phyloP scores from a whole-genome alignment of 495 filamentous ascomycete species.

The Xylaria venustula region DNA sequence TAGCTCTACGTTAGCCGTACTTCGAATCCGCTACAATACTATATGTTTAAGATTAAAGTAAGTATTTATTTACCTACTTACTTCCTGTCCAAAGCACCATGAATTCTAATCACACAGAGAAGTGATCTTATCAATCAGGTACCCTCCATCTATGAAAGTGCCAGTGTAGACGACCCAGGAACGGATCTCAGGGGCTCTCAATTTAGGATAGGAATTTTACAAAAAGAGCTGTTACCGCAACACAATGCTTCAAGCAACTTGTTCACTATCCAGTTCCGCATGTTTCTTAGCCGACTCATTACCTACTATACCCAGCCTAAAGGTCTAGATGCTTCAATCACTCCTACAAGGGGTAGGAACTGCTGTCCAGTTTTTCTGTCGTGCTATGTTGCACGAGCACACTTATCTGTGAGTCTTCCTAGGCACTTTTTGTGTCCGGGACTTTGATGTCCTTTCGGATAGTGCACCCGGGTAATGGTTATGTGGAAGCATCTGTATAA shows the following conservation, averaged over 20 bases:
- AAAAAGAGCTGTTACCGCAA: background rate
- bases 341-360: slow-evolving; percentile 3
- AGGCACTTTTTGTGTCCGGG: background rate
- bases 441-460: slow-evolving; percentile 18
- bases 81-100: no score
- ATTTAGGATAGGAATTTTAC: no score
- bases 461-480: slow-evolving; percentile 24
- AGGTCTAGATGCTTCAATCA: background rate
- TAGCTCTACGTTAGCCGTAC: background rate
- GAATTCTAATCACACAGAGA: no score
- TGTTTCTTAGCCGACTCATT: background rate
- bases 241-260: background rate
- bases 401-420: background rate
- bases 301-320: no score
- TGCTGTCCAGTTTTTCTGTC: background rate
- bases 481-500: background rate
- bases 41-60: no score
- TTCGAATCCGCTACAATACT: background rate
- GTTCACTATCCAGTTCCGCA: background rate
- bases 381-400: slow-evolving; percentile 8
- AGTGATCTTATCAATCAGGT: no score
- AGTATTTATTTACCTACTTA: no score
- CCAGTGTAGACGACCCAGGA: no score
- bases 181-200: no score
- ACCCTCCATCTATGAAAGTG: no score